Evolutionary conservation across 768 basidiomycete genomes (phyloP), one percentile per base, ranked within the genome.

Genomic region (Phanerochaete carnosa): DNA sequence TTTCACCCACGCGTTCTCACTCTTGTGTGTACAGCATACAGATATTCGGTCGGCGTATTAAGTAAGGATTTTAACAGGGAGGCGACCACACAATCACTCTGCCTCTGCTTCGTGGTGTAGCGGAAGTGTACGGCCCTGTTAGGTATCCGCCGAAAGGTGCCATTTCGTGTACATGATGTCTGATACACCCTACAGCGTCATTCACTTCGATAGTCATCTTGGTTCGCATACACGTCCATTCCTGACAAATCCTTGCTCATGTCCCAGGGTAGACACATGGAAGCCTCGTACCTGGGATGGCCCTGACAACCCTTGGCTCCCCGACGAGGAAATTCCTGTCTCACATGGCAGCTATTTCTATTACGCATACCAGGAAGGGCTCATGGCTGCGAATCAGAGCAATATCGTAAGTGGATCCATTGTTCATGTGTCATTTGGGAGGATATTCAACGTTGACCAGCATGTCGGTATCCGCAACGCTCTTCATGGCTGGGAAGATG

Each of bases 331-430:
- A 39, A 62, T 70, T 6, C 72, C 70, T 16, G 69, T 74, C 45
- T 67, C 63, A 22, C 72, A 73, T 58, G 73, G 71, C 3, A 70
- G 67, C 62, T 74, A 73, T 63, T 74, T 74, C 66, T 74, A 64
- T 61, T 72, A 71, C 54, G 73, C 73, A 1, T 49, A 64, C 56
- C 57, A 74, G 30, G 72, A 74, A 57, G 73, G 73, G 16, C 67
- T 73, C 3, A 67, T 74, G 23, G 69, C 68, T 12, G 58, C 71
- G 8, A 66, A 73, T 64, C 66, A 70, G 55, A 62, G 69, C 61
- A 73, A 73, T 64, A 71, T 72, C 54, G 72, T 71, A 50, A 15
- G 71, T 57, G 7, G 2, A 19, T 7, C 43, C n/a, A n/a, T n/a
- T n/a, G n/a, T n/a, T n/a, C n/a, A n/a, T n/a, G n/a, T n/a, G n/a